phyloP scores from a whole-genome alignment of 1,139 yeast genomes.

The Yamadazyma triangularis region DNA sequence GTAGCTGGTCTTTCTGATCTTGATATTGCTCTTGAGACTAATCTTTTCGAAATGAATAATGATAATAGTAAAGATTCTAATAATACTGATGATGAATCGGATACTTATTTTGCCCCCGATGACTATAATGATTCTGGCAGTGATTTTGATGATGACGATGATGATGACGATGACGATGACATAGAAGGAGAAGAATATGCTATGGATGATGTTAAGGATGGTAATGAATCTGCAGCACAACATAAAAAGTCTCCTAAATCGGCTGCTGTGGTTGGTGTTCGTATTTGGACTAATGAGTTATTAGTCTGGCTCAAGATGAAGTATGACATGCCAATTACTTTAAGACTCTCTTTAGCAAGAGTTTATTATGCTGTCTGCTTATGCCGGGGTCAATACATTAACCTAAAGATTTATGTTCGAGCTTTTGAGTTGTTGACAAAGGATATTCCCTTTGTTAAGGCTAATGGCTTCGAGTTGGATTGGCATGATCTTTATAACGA shows the following conservation, averaged over 20 bases:
- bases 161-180: conserved; percentile 26
- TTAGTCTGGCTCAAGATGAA: conserved; percentile 77
- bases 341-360: conserved; percentile 58
- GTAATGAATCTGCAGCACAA: conserved; percentile 30
- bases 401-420: conserved; percentile 58
- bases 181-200: no score
- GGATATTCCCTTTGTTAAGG: conserved; percentile 39
- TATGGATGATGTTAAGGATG: conserved; percentile 32
- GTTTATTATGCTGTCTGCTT: conserved; percentile 73
- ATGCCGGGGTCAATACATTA: conserved; percentile 69
- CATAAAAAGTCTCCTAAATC: conserved; percentile 62
- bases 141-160: conserved; percentile 6
- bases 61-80: conserved; percentile 8
- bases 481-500: conserved; percentile 49
- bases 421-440: conserved; percentile 58
- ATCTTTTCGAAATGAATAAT: conserved; percentile 32
- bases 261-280: conserved; percentile 69
- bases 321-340: conserved; percentile 69
- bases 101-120: conserved; percentile 16
- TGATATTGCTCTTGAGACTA: conserved; percentile 53
- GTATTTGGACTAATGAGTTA: conserved; percentile 88
- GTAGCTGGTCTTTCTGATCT: conserved; percentile 36
- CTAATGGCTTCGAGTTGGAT: conserved; percentile 41
- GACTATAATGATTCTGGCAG: conserved; percentile 23
- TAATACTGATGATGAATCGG: conserved; percentile 16